A percentile compares a stretch with the other conserved stretches of the same genome.
phyloP scores from a whole-genome alignment of 495 filamentous ascomycete species.

The Parathielavia appendiculata region DNA sequence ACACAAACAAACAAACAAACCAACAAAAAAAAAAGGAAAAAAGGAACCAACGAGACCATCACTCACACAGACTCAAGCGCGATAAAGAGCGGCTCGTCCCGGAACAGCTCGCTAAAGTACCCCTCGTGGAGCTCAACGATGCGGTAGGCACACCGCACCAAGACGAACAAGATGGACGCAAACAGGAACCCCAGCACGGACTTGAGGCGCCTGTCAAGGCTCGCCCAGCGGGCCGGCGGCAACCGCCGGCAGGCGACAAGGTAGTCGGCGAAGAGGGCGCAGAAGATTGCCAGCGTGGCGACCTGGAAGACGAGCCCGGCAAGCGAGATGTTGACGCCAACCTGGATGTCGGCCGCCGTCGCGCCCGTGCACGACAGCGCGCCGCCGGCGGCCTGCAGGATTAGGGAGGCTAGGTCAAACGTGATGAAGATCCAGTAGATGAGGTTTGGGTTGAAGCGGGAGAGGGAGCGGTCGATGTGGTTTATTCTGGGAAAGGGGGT shows the following conservation, averaged over 20 bases:
- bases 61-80: no score
- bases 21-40: no score
- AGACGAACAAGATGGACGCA: conserved; percentile 41
- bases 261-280: conserved; percentile 42
- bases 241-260: conserved; percentile 29
- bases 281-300: conserved; percentile 40
- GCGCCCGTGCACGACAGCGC: conserved; percentile 33
- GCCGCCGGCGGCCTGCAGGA: conserved; percentile 51
- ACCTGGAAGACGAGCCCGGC: conserved; percentile 40
- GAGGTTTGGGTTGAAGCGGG: conserved; percentile 47
- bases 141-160: conserved; percentile 46
- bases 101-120: conserved; percentile 39
- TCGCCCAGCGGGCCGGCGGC: conserved; percentile 3
- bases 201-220: conserved; percentile 28
- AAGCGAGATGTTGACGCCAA: conserved; percentile 23
- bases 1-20: no score
- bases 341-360: no score
- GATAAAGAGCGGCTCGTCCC: conserved; percentile 46
- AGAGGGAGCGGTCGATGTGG: conserved; percentile 44
- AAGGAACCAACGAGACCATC: no score
- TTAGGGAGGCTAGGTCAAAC: conserved; percentile 47
- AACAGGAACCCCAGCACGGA: conserved; percentile 44
- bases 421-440: conserved; percentile 53
- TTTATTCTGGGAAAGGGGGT: conserved; percentile 34
- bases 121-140: conserved; percentile 48